Percentiles rank a stretch among this genome's conserved stretches.
phyloP scores from a whole-genome alignment of 192 early-diverging fungal species.

The Powellomyces hirtus region DNA sequence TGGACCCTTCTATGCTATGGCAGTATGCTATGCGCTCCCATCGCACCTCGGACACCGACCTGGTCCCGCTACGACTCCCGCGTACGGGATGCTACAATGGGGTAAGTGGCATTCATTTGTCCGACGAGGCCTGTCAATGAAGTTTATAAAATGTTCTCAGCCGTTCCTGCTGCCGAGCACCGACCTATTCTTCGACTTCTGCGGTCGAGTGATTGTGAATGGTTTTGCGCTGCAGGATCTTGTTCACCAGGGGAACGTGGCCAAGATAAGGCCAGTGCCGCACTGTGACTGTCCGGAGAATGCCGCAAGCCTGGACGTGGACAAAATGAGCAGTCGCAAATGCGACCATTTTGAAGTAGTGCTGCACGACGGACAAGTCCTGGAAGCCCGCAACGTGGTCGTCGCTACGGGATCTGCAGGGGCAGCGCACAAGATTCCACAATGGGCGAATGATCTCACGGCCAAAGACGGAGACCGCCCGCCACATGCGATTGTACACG shows the following conservation, averaged over 20 bases:
- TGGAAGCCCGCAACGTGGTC: not conserved
- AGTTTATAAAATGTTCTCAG: not conserved
- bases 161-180: not conserved
- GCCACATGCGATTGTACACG: not conserved
- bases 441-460: not conserved
- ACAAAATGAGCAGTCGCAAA: not conserved
- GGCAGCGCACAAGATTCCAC: not conserved
- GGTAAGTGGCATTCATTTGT: too few species aligned
- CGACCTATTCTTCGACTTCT: not conserved
- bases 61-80: not conserved
- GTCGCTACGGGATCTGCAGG: not conserved
- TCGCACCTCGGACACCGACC: not conserved
- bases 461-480: not conserved
- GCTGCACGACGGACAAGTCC: not conserved
- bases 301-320: not conserved
- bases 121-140: too few species aligned
- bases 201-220: not conserved
- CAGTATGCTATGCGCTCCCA: not conserved
- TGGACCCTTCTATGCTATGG: not conserved
- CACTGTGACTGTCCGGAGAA: too few species aligned
- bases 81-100: not conserved
- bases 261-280: not conserved
- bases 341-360: not conserved
- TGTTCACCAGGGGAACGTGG: not conserved
- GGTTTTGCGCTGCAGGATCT: not conserved